phyloP scores from a whole-genome alignment of 2,329 filamentous ascomycete species.

The Fusarium sp. region DNA sequence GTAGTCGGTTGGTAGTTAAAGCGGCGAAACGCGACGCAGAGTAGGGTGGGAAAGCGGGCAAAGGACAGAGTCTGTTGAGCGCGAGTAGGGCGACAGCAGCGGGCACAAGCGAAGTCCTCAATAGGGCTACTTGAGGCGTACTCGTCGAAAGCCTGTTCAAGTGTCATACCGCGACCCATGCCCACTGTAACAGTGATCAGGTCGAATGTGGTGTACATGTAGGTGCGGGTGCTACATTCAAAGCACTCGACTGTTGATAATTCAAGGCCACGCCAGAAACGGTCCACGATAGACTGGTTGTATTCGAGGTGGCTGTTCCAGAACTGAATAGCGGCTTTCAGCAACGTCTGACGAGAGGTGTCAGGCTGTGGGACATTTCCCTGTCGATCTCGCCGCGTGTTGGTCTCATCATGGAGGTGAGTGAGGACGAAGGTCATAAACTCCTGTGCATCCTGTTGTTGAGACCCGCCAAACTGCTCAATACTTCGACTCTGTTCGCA shows the following conservation, averaged over 20 bases:
- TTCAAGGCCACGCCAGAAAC: slow-evolving; percentile 83
- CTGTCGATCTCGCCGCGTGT: slow-evolving; percentile 63
- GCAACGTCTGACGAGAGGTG: slow-evolving; percentile 49
- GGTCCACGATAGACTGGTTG: slow-evolving; percentile 81
- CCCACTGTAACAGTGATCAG: slow-evolving; percentile 63
- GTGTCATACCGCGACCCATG: slow-evolving; percentile 49
- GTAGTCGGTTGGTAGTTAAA: slow-evolving; percentile 54
- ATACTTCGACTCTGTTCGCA: slow-evolving; percentile 48
- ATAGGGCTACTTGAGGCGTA: slow-evolving; percentile 77
- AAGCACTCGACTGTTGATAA: slow-evolving; percentile 78
- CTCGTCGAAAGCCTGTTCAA: slow-evolving; percentile 74
- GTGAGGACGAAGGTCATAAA: slow-evolving; percentile 87
- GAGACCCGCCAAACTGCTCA: slow-evolving; percentile 72
- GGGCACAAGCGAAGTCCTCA: slow-evolving; percentile 77
- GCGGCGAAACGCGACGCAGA: slow-evolving; percentile 81
- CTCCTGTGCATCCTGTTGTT: slow-evolving; percentile 92
- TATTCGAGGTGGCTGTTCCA: slow-evolving; percentile 78
- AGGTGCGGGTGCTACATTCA: slow-evolving; percentile 62
- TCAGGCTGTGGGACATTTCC: slow-evolving; percentile 49
- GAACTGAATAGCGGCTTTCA: slow-evolving; percentile 75
- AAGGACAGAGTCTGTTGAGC: slow-evolving; percentile 79
- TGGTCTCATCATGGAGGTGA: slow-evolving; percentile 87
- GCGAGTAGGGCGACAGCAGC: slow-evolving; percentile 75
- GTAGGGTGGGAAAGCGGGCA: slow-evolving; percentile 80
- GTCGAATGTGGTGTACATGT: slow-evolving; percentile 61